Percentiles rank a stretch among this genome's conserved stretches.
These are phyloP conservation scores for Sporobolomyces roseus DNA, from an alignment of 768 basidiomycete genomes.

Conservation along the genomic window DNA sequence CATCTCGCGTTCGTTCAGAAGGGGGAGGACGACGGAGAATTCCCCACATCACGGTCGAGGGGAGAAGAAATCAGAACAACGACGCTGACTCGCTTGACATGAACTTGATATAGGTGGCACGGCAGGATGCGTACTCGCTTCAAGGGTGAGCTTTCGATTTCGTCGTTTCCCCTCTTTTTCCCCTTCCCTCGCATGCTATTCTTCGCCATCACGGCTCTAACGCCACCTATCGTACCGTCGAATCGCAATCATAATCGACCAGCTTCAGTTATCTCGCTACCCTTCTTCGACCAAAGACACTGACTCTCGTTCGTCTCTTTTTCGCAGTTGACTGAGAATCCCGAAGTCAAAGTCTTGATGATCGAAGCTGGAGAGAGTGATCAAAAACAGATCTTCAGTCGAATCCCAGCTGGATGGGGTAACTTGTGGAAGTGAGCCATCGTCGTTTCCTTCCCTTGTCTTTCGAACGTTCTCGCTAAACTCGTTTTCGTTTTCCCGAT, in stretches of 20 bases:
- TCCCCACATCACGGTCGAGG: not conserved
- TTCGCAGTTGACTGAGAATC: conserved; percentile 36
- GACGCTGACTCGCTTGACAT: too few relatives aligned
- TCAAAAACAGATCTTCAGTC: conserved; percentile 26
- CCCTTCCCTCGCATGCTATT: not conserved
- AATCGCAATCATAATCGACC: too few relatives aligned
- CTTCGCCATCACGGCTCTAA: too few relatives aligned
- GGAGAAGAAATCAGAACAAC: too few relatives aligned
- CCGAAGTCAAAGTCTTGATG: conserved; percentile 30
- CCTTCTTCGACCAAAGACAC: not conserved
- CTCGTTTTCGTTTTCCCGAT: not conserved
- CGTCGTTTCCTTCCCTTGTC: not conserved
- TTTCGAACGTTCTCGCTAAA: not conserved
- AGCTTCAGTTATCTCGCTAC: not conserved
- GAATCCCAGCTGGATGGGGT: conserved; percentile 36
- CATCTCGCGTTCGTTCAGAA: not conserved
- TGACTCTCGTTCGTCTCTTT: not conserved
- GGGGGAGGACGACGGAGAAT: not conserved
- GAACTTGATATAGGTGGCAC: conserved; percentile 31
- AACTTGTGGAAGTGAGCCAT: conserved; percentile 26
- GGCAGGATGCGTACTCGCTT: conserved; percentile 41
- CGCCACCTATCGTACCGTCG: too few relatives aligned
- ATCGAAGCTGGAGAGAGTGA: conserved; percentile 41
- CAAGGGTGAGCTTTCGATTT: conserved; percentile 25
- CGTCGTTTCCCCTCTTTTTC: not conserved